Evolutionary conservation across 768 basidiomycete species (phyloP), one percentile per base, ranked within the genome.

Genomic region (Pleurotus tuber-regium): DNA sequence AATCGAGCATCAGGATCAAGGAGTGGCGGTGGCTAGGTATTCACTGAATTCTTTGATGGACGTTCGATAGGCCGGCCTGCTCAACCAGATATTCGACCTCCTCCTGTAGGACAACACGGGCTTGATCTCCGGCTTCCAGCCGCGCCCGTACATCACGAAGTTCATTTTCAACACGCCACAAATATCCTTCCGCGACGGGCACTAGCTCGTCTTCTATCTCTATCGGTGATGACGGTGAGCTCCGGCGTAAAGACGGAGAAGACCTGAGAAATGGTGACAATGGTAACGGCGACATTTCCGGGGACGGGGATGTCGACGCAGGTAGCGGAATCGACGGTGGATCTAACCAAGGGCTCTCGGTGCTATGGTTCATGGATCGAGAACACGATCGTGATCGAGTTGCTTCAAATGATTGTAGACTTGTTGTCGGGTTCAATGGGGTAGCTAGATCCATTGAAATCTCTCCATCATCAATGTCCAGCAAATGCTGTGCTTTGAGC

Each of bases 391-490:
- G n/a, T n/a, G n/a, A n/a, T n/a, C n/a, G n/a, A n/a, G n/a, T n/a
- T n/a, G n/a, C n/a, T n/a, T n/a, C n/a, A n/a, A n/a, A n/a, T n/a
- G n/a, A n/a, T n/a, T n/a, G n/a, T n/a, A n/a, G n/a, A n/a, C n/a
- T n/a, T n/a, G n/a, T 54, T 10, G 61, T 72, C 11, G 75, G 75
- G 42, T 69, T 46, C 9, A 80, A 62, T n/a, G 79, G 78, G 4
- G 78, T 77, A 3, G 71, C 78, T 4, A 81, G 71, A 40, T 79
- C 78, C 79, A 81, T 79, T 4, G 73, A 74, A 48, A 70, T 63
- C 47, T 77, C 75, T 6, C 68, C 63, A 26, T 72, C 67, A 12
- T 67, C 57, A 9, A 59, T 63, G 8, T 72, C 75, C 3, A 73
- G 56, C 1, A 66, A 57, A 25, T 61, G 47, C 8, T 16, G 40